Evolutionary conservation across 805 yeast species (phyloP), one percentile per base, ranked within the genome.

Genomic region (Debaryomyces tyrocola): DNA sequence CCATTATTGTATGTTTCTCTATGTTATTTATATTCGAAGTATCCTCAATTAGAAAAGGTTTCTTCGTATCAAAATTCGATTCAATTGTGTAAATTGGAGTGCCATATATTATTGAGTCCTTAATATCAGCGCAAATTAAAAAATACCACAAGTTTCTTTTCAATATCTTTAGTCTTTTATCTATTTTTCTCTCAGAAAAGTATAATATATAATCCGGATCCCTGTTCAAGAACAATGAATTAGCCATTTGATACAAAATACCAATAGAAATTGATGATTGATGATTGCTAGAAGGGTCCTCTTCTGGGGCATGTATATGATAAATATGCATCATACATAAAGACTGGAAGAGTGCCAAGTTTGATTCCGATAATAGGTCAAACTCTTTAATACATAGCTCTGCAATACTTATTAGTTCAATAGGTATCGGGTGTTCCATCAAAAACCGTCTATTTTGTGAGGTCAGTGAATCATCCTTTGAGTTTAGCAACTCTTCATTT

Each of bases 311-410:
- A 47, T 73, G 68, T 48, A 69, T 73, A 50, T 70, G 75, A 63
- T 83, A 84, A 39, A 74, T 62, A 48, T 81, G 79, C 60, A 82
- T 70, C 57, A 67, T 81, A n/a, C 82, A 62, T 0, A 82, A 83
- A 57, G 82, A 81, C 56, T 84, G 89, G 31, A 84, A 76, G 15
- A 82, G 67, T 11, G 11, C 15, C 24, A 47, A 7, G 29, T 49
- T 15, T 48, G 50, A 10, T 45, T 42, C 14, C 20, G 21, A 7
- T 45, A 15, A 33, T 7, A 75, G 54, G 50, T 69, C 51, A 21
- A 79, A 79, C 47, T 77, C 78, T 44, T 75, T 71, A 34, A 80
- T 52, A 37, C 40, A 37, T 17, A 67, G 52, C 46, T 77, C 75
- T 0, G 83, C 82, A 18, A 71, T 72, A 33, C 60, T 66, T 24